Evolutionary conservation across 2,329 filamentous ascomycete species (phyloP), one percentile per base, ranked within the genome.

Genomic region (Phaeophleospora eucalypticola): DNA sequence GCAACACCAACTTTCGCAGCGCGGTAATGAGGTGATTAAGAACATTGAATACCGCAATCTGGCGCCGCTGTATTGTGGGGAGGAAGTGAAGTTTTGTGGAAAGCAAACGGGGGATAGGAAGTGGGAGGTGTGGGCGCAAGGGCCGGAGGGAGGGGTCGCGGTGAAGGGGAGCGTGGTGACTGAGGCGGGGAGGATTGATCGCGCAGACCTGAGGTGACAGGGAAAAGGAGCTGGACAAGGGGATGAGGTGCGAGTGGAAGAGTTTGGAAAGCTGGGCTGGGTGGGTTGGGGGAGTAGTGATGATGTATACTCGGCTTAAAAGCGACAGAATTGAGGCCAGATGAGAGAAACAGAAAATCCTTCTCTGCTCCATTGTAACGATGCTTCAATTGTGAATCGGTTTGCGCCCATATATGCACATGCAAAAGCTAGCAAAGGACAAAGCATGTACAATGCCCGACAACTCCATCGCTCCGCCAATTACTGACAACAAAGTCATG

Each of bases 31-130:
- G 39, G 57, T 60, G 15, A 68, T 91, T 17, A 64, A 68, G 38
- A 72, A 66, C 9, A 78, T 96, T 42, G 76, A 84, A 43, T 97
- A 97, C 66, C 80, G 82, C 41, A 95, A 96, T 64, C 66, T 94
- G 19, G 81, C 84, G 8, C 90, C 91, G 12, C 71, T 97, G 16
- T 94, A 89, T 65, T 87, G 82, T 21, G 74, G 79, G 36, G 85
- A 93, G 65, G 67, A 77, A 41, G 73, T 95, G 68, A 80, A 68
- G 21, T 74, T 96, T 3, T 91, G 87, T 59, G 77, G 84, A 12
- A 76, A 78, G 52, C 72, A 67, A 47, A 70, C 62, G 9, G 67
- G 66, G n/a, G 68, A 62, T 21, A 55, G 52, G n/a, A 69, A 66
- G 58, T 66, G 65, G 47, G 59, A 71, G 51, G 55, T 69, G 48